Conservation (phyloP, 371 early-diverging fungal genomes). For the Saksenaea oblongispora region DNA sequence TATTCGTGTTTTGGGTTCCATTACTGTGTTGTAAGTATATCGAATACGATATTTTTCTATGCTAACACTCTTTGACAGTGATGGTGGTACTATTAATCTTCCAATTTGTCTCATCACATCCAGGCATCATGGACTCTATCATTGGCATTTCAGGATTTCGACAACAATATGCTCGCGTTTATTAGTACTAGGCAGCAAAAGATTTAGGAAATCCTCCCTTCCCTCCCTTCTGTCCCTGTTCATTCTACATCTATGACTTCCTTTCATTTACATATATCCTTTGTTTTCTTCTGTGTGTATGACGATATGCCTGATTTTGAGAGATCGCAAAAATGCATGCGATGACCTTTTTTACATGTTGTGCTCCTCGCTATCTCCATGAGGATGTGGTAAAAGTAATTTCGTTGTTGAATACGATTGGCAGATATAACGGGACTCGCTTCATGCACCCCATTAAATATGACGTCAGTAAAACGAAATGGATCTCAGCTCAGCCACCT, state of each 20-base stretch:
- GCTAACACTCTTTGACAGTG: constrained; percentile 20
- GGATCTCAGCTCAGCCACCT: too few species aligned
- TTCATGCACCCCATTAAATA: too few species aligned
- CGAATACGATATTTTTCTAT: not conserved
- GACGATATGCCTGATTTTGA: not conserved
- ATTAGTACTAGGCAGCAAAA: not conserved
- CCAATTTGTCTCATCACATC: constrained; percentile 23
- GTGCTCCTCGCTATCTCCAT: too few species aligned
- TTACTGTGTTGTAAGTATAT: constrained; percentile 46
- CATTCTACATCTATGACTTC: constrained; percentile 1
- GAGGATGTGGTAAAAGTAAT: too few species aligned
- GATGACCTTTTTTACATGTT: too few species aligned
- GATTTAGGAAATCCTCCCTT: not conserved
- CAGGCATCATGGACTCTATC: constrained; percentile 1
- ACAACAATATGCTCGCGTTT: not conserved
- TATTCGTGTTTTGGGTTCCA: constrained; percentile 54
- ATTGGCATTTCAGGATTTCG: constrained; percentile 3
- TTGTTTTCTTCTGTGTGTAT: not conserved
- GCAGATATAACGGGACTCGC: too few species aligned
- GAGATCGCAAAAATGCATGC: not conserved
- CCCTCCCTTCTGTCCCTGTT: not conserved
- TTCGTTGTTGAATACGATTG: too few species aligned
- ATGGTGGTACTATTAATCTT: constrained; percentile 43
- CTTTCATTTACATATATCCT: not conserved
- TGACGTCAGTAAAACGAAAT: too few species aligned